Percentiles rank a stretch among this genome's conserved stretches.
Evolutionary conservation across 208 protist genomes (phyloP).

Genomic region (Herpetomonas samuelpessoai): DNA sequence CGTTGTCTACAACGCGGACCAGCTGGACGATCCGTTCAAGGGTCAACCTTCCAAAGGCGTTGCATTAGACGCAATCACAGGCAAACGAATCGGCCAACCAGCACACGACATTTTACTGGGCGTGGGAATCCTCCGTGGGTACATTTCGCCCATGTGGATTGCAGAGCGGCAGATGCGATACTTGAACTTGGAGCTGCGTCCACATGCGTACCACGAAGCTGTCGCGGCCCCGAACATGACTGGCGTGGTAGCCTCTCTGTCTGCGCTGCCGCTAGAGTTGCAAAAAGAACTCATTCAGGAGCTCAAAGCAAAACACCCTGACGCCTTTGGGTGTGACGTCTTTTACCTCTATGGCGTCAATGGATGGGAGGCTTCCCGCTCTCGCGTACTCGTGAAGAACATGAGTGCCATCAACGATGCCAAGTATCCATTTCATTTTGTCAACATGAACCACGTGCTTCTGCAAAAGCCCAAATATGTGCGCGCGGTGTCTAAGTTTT

Average conservation of each 20-base stretch:
- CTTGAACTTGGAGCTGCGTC: constrained; percentile 69
- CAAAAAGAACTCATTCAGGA: constrained; percentile 47
- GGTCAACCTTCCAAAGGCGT: constrained; percentile 76
- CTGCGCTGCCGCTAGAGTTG: constrained; percentile 37
- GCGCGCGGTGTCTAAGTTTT: constrained; percentile 13
- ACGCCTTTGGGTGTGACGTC: constrained; percentile 69
- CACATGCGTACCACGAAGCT: constrained; percentile 25
- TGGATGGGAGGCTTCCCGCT: constrained; percentile 83
- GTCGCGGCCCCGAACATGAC: constrained; percentile 78
- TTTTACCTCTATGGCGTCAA: constrained; percentile 86
- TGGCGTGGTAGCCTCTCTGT: constrained; percentile 76
- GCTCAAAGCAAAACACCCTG: constrained; percentile 40
- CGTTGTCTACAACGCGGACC: constrained; percentile 78
- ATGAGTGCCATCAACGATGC: constrained; percentile 79
- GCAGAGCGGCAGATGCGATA: constrained; percentile 77
- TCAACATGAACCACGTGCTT: constrained; percentile 72
- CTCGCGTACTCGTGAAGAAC: constrained; percentile 73
- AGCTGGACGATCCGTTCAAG: constrained; percentile 88
- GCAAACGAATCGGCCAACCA: constrained; percentile 82
- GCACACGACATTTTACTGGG: constrained; percentile 86
- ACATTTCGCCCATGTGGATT: constrained; percentile 88
- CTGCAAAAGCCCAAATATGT: constrained; percentile 57
- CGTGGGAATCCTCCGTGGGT: constrained; percentile 82
- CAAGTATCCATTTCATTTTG: constrained; percentile 81
- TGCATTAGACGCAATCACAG: constrained; percentile 77